phyloP scores from a whole-genome alignment of 169 alveolate genomes.

The Plasmodium blacklocki region DNA sequence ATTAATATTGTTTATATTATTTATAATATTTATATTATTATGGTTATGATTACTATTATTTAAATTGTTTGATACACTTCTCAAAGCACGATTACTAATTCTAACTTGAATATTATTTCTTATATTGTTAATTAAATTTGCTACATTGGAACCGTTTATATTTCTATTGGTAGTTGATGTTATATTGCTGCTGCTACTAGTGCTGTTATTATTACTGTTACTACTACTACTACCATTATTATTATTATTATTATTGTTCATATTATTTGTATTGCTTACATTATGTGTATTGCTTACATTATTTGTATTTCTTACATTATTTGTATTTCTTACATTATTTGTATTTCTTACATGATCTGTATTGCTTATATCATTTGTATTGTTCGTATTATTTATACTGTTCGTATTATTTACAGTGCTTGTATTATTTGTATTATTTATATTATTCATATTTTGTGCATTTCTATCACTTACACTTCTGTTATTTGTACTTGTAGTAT shows the following conservation, averaged over 20 bases:
- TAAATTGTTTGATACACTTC: constrained; percentile 21
- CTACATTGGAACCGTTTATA: constrained; percentile 9
- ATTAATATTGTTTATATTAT: not conserved
- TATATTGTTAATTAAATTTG: constrained; percentile 14
- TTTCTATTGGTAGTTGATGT: not conserved
- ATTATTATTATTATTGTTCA: not conserved
- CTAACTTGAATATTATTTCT: constrained; percentile 41
- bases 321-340: not conserved
- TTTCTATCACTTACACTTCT: constrained; percentile 1
- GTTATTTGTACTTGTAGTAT: not conserved
- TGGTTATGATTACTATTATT: not conserved
- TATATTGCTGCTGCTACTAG: not conserved
- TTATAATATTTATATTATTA: not conserved
- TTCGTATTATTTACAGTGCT: not conserved
- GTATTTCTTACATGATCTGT: too few relatives aligned
- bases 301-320: too few relatives aligned
- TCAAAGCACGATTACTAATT: constrained; percentile 23
- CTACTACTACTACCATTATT: too few relatives aligned
- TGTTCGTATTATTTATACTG: too few relatives aligned
- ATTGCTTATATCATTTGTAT: too few relatives aligned
- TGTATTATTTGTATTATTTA: constrained; percentile 5
- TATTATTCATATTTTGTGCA: too few relatives aligned
- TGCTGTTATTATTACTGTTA: too few relatives aligned
- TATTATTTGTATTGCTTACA: not conserved
- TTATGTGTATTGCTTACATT: not conserved